phyloP scores from a whole-genome alignment of 805 yeast species.

The Metschnikowia dekortorum region DNA sequence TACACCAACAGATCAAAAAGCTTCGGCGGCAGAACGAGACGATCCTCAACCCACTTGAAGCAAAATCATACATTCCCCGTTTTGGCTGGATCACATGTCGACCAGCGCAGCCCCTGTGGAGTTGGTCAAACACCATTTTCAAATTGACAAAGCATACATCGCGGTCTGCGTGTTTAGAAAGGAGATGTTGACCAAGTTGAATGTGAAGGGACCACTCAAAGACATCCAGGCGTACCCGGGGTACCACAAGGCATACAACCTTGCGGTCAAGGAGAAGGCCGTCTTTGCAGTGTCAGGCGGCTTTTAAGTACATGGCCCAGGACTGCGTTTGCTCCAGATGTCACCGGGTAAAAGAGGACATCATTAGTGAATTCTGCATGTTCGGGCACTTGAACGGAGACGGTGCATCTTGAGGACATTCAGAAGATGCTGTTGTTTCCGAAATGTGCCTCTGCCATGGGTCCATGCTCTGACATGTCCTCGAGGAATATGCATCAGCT shows the following conservation, averaged over 20 bases:
- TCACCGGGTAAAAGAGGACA: slow-evolving; percentile 57
- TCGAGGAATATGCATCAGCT: slow-evolving; percentile 22
- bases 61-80: slow-evolving; percentile 68
- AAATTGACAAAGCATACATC: slow-evolving; percentile 55
- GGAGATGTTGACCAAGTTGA: slow-evolving; percentile 67
- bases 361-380: slow-evolving; percentile 77
- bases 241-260: slow-evolving; percentile 63
- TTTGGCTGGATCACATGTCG: slow-evolving; percentile 68
- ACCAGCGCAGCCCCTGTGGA: slow-evolving; percentile 67
- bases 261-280: slow-evolving; percentile 71
- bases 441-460: slow-evolving; percentile 59
- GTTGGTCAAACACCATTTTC: slow-evolving; percentile 67
- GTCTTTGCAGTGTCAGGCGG: slow-evolving; percentile 57
- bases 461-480: slow-evolving; percentile 43
- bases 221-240: slow-evolving; percentile 58
- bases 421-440: slow-evolving; percentile 43
- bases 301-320: slow-evolving; percentile 65
- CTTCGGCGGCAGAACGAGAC: slow-evolving; percentile 70
- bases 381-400: slow-evolving; percentile 79
- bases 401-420: slow-evolving; percentile 44
- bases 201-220: slow-evolving; percentile 60
- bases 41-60: slow-evolving; percentile 57
- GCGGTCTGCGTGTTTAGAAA: slow-evolving; percentile 75
- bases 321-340: slow-evolving; percentile 82
- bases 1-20: slow-evolving; percentile 61